Base-by-base conservation (phyloP, 108 stramenopile species). In the Nitzschia inconspicua region DNA sequence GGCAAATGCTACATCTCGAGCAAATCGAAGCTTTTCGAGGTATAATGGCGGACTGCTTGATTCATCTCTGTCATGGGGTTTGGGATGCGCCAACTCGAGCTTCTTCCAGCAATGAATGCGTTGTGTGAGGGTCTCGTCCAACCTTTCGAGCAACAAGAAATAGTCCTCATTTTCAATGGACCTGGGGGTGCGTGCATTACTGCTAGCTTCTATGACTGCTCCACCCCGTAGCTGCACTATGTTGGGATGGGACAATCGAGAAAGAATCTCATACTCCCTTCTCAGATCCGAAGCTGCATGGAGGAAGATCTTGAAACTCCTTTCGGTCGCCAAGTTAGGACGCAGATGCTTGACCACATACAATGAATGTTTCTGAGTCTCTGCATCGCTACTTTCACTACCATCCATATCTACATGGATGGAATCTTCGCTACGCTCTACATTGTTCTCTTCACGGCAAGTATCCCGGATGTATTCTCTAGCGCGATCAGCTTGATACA, bases 131-230 rank as follows among this genome's bases (percentile, higher is more conserved):
- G 65, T 77, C 19, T 82, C 76, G 2, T 68, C 28, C 27, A 83
- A 56, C n/a, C 60, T 42, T 26, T 83, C 82, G 3, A 83, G 30
- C 3, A 83, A 48, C 25, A 83, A 41, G 39, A 83, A 79, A 65
- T 72, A 78, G 5, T 63, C 66, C 36, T 70, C n/a, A n/a, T n/a
- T n/a, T n/a, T n/a, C n/a, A n/a, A n/a, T n/a, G n/a, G n/a, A n/a
- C n/a, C n/a, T n/a, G n/a, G n/a, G n/a, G n/a, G n/a, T n/a, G n/a
- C n/a, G n/a, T n/a, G n/a, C n/a, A 4, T 31, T 50, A 19, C 1
- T 50, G 3, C 26, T 50, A n/a, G 8, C n/a, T 25, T 24, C 26
- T 27, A 28, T 10, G 18, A 50, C 31, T 5, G 61, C 55, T 5
- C 61, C 54, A 32, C 54, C 73, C 11, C 61, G 27, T 14, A 74